Evolutionary conservation across 495 filamentous ascomycete genomes (phyloP), one percentile per base, ranked within the genome.

Genomic region (Penicillium robsamsonii): DNA sequence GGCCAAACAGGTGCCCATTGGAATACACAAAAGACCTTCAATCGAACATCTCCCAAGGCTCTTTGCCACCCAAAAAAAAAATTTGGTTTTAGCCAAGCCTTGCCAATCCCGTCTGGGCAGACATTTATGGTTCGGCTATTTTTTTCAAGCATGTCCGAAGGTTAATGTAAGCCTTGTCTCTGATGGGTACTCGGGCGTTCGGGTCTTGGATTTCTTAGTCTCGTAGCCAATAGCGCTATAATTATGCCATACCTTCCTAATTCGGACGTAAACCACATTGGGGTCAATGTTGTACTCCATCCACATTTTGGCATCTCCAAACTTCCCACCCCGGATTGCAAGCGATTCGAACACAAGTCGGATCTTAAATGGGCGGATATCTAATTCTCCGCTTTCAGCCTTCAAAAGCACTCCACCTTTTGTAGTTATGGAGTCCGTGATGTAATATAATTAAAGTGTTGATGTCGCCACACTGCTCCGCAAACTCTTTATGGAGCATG

Each of bases 401-500:
- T 27, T 56, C 18, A 12, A 55, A 64, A 12, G 37, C 49, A 46
- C 41, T 43, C 63, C 63, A 64, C 3, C 42, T 46, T 24, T 60
- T 25, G 22, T 60, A 66, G 5, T 55, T 55, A 4, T 49, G 25
- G 12, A 63, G 43, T 11, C 33, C 9, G 9, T 56, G 31, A 24
- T 55, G 35, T 17, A 17, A 47, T 41, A 62, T 59, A 20, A 65
- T 49, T 22, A 56, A 30, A 5, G 53, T 22, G 22, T 47, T 42
- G 31, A 61, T 61, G 56, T 67, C 60, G 22, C 41, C 46, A 24
- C 61, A 53, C 17, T 41, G 80, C 55, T 81, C 77, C 5, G 79
- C 55, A 59, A 80, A 76, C 58, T 3, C 78, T 76, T 46, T 27
- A 5, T 4, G 5, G 15, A 10, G 70, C 68, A 59, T 80, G 76